Evolutionary conservation across 2,329 filamentous ascomycete species (phyloP).

Genomic region (Lomentospora prolificans): DNA sequence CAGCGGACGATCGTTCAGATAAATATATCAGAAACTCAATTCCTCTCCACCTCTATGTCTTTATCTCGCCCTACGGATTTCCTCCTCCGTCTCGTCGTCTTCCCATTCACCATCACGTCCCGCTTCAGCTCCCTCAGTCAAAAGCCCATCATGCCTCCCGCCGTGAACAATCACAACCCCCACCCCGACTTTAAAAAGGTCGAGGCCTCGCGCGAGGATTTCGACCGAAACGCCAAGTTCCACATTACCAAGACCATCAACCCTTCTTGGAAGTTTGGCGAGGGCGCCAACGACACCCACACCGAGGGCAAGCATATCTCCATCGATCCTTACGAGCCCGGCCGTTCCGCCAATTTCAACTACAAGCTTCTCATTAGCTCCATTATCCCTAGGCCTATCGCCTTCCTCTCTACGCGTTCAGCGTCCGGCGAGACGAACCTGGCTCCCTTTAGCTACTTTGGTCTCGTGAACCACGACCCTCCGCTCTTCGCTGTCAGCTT

Average conservation of each 20-base stretch:
- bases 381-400: conserved; percentile 74
- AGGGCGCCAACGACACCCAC: conserved; percentile 49
- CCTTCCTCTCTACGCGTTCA: conserved; percentile 46
- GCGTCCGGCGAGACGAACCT: conserved; percentile 62
- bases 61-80: background rate
- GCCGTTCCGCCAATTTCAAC: conserved; percentile 60
- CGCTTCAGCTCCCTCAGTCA: conserved; percentile 4
- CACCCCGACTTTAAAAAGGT: conserved; percentile 62
- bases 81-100: background rate
- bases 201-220: conserved; percentile 55
- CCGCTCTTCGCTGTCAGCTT: conserved; percentile 64
- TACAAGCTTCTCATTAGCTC: conserved; percentile 87
- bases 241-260: conserved; percentile 53
- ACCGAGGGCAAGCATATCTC: conserved; percentile 45
- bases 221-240: conserved; percentile 37
- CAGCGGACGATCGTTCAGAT: background rate
- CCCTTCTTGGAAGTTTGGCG: conserved; percentile 56
- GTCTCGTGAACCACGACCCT: conserved; percentile 75
- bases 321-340: conserved; percentile 71
- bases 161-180: background rate
- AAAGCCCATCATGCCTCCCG: conserved; percentile 7
- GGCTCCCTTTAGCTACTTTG: conserved; percentile 81
- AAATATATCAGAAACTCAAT: no score
- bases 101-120: background rate
- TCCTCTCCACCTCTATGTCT: background rate